These are phyloP conservation scores for Hypericum androsaemum DNA, from an alignment of 345 rosid species.

Conservation along the genomic window DNA sequence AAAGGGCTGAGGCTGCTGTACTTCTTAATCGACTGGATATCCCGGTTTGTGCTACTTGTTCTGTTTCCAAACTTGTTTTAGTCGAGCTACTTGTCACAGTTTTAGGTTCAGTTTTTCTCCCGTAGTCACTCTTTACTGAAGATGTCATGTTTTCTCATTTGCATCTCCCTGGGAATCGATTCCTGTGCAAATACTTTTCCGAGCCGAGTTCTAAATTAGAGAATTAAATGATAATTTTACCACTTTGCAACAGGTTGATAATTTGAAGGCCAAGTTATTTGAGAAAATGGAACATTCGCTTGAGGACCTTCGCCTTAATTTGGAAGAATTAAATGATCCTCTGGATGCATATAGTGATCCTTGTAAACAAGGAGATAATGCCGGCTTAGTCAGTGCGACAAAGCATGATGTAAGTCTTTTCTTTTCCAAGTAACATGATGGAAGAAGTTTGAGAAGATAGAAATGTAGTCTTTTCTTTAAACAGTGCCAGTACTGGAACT, in stretches of 20 bases:
- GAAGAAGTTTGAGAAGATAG: too few relatives aligned
- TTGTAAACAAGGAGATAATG: slow-evolving; percentile 27
- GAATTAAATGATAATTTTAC: too few relatives aligned
- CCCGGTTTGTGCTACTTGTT: slow-evolving; percentile 57
- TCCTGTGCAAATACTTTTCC: too few relatives aligned
- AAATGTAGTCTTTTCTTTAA: too few relatives aligned
- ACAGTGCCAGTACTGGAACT: too few relatives aligned
- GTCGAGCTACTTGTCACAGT: neutral
- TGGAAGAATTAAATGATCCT: slow-evolving; percentile 31
- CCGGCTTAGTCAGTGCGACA: slow-evolving; percentile 26
- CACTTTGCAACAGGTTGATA: slow-evolving; percentile 53
- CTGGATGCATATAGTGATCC: slow-evolving; percentile 31
- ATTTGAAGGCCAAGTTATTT: slow-evolving; percentile 68
- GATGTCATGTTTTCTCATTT: too few relatives aligned
- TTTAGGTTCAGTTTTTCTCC: too few relatives aligned
- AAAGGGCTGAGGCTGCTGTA: slow-evolving; percentile 96
- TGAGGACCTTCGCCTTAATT: slow-evolving; percentile 55
- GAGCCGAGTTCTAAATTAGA: too few relatives aligned
- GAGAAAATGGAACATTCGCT: slow-evolving; percentile 87
- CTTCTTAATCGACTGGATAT: slow-evolving; percentile 89
- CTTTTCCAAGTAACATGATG: too few relatives aligned
- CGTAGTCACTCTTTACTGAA: too few relatives aligned
- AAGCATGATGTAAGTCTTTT: slow-evolving; percentile 68
- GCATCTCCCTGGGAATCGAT: too few relatives aligned
- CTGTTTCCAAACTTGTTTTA: slow-evolving; percentile 3